Base-by-base conservation (phyloP, 2,329 filamentous ascomycete genomes). In the Escovopsis sp. region DNA sequence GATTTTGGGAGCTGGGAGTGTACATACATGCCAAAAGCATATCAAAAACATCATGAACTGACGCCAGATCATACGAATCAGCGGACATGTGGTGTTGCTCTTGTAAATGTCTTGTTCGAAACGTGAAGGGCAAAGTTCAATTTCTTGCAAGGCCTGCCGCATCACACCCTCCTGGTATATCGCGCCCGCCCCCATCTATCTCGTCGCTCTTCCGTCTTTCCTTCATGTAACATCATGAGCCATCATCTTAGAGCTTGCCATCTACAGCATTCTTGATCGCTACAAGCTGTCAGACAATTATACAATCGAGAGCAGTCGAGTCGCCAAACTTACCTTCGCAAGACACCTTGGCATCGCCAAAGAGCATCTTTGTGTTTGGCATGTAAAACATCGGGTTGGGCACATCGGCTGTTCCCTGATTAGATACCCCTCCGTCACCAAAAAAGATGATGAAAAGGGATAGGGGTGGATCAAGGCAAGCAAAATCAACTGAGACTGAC, bases 321-420 rank as follows among this genome's bases (percentile, higher is more conserved):
- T 26, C 11, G 12, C 10, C 3, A 12, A 10, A 60, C 75, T 59
- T 55, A 82, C 79, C 83, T 66, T 91, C 85, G 56, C 84, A 89
- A 45, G 80, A 83, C 46, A 76, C 73, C 65, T 85, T 89, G 18
- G 87, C 87, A 64, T 94, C 87, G 26, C 87, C 86, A 63, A 94
- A 94, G 45, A 94, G 60, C 87, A 94, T 94, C 65, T 82, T 84
- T 2, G 86, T 87, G 41, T 82, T 82, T 4, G 83, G 81, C 82
- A 88, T 89, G 62, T 80, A 91, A 62, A 93, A 91, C 85, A 94
- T 88, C 1, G 87, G 86, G 57, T 94, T 94, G 10, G 82, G 83
- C 9, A 94, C 85, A 62, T 94, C 86, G 18, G 87, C 82, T 83
- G 51, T 33, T 28, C 8, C 8, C 4, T 32, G 1, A 7, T 32